Evolutionary conservation across 2,329 filamentous ascomycete genomes (phyloP).

Genomic region (Neoscytalidium dimidiatum): DNA sequence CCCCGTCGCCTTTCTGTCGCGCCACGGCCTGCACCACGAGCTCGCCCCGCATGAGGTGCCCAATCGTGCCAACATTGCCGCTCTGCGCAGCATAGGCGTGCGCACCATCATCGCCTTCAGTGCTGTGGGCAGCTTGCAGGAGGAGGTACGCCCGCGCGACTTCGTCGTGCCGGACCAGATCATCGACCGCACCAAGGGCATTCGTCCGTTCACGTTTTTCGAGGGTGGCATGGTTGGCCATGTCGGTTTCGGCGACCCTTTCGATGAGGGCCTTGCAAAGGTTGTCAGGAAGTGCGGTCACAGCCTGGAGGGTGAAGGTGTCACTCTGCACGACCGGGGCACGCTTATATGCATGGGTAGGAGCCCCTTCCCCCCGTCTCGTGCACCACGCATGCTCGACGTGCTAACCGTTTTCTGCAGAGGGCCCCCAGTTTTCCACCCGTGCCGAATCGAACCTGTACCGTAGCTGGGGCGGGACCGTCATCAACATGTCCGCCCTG

Average conservation of each 20-base stretch:
- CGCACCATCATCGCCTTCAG: constrained; percentile 92
- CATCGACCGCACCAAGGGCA: constrained; percentile 95
- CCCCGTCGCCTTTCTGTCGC: constrained; percentile 85
- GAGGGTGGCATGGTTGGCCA: constrained; percentile 89
- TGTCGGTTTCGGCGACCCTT: constrained; percentile 93
- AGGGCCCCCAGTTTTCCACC: constrained; percentile 97
- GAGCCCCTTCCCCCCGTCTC: constrained; percentile 49
- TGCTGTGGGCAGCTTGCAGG: constrained; percentile 88
- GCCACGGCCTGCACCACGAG: constrained; percentile 87
- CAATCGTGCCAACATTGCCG: constrained; percentile 93
- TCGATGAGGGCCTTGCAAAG: constrained; percentile 75
- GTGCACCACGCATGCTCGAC: neutral
- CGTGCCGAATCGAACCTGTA: constrained; percentile 96
- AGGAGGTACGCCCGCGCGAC: constrained; percentile 92
- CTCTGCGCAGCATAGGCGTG: constrained; percentile 86
- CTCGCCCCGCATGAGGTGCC: constrained; percentile 94
- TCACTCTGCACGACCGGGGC: constrained; percentile 80
- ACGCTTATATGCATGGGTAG: constrained; percentile 82
- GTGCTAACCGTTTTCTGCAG: constrained; percentile 36
- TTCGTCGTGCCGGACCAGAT: constrained; percentile 96
- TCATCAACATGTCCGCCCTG: constrained; percentile 98
- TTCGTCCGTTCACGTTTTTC: constrained; percentile 95
- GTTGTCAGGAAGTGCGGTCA: constrained; percentile 78
- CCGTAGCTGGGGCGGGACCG: constrained; percentile 85
- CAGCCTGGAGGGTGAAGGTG: constrained; percentile 78